Evolutionary conservation across 1,284 basidiomycete genomes (phyloP).

Genomic region (Vanrija sp.): DNA sequence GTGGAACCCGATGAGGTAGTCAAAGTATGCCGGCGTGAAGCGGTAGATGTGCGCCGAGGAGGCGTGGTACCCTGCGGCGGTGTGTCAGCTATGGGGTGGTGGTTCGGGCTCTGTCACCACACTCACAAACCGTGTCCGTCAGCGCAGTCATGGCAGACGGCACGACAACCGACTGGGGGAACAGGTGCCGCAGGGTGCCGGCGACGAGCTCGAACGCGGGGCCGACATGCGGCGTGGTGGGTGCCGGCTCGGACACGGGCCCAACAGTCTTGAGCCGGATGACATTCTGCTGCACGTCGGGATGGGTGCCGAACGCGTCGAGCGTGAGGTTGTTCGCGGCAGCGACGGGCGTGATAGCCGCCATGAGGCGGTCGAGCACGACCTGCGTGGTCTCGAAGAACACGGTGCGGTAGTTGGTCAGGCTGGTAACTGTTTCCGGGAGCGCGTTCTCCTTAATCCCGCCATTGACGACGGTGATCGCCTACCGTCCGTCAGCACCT

Average conservation of each 20-base stretch:
- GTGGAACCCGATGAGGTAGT: conserved; percentile 15
- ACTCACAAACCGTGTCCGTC: conserved; percentile 19
- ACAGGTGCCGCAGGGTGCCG: conserved; percentile 18
- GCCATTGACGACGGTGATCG: conserved; percentile 17
- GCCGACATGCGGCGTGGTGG: conserved; percentile 12
- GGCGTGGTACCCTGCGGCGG: conserved; percentile 14
- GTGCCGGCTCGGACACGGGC: conserved; percentile 15
- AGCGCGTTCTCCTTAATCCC: conserved; percentile 27
- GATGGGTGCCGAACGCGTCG: conserved; percentile 10
- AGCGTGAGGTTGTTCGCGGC: conserved; percentile 13
- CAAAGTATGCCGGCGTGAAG: conserved; percentile 22
- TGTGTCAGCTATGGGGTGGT: neutral
- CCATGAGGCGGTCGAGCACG: conserved; percentile 7
- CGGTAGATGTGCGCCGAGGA: conserved; percentile 26
- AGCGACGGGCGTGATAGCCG: conserved; percentile 12
- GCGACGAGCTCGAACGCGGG: conserved; percentile 17
- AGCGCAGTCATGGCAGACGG: conserved; percentile 19
- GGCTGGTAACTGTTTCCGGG: conserved; percentile 16
- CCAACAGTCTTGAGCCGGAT: conserved; percentile 12
- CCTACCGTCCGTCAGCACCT: neutral
- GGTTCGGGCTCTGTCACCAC: neutral
- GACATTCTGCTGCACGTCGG: conserved; percentile 13
- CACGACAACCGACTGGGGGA: conserved; percentile 15
- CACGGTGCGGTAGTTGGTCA: conserved; percentile 20
- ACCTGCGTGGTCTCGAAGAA: conserved; percentile 17